These are phyloP conservation scores for Trichosporon inkin DNA, from an alignment of 1,284 basidiomycete species.

Conservation along the genomic window DNA sequence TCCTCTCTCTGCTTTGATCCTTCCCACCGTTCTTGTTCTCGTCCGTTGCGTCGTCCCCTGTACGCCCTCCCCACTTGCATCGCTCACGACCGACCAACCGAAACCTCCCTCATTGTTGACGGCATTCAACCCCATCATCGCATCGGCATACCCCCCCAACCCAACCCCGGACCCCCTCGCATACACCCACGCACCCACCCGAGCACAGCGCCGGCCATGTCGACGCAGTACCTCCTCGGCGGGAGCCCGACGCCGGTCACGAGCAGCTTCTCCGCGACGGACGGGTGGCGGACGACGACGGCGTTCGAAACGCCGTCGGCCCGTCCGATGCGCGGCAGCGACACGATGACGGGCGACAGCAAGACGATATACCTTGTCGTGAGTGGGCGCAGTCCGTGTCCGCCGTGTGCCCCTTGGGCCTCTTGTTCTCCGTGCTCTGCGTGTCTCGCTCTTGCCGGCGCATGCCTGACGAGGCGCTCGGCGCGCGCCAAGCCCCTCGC, in stretches of 20 bases:
- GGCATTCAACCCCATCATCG: no score
- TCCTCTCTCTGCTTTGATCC: no score
- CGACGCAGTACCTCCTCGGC: slow-evolving; percentile 1
- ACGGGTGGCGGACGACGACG: neutral
- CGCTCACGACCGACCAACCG: neutral
- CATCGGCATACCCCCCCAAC: neutral
- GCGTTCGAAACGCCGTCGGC: neutral
- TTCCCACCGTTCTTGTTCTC: no score
- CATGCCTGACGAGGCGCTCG: no score
- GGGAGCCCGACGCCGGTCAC: neutral
- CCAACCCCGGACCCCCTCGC: no score
- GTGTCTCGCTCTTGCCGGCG: no score
- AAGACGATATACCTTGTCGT: slow-evolving; percentile 8
- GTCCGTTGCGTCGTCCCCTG: no score
- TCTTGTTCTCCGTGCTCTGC: no score
- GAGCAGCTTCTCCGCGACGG: neutral
- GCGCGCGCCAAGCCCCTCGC: neutral
- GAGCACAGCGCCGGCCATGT: neutral
- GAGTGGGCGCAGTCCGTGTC: neutral
- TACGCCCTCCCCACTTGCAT: neutral
- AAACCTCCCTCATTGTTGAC: no score
- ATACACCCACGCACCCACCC: no score
- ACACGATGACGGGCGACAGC: neutral
- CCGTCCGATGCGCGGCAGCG: neutral
- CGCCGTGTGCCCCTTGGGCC: no score